Percentiles rank a stretch among this genome's conserved stretches.
Evolutionary conservation across 306 rosid genomes (phyloP).

Genomic region (Cicer arietinum): DNA sequence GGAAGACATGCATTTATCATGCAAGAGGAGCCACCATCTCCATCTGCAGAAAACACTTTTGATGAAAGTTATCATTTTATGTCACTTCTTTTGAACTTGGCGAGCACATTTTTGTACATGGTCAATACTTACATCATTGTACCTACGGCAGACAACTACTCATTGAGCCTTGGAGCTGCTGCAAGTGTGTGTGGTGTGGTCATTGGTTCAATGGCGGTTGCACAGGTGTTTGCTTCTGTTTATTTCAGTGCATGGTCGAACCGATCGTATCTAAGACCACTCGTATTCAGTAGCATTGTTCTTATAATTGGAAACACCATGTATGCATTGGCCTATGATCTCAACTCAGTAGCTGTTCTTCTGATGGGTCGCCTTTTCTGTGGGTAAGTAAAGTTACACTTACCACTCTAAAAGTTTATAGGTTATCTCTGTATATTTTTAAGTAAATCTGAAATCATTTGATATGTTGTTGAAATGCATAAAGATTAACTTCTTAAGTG

Average conservation of each 20-base stretch:
- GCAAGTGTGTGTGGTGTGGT: slow-evolving; percentile 93
- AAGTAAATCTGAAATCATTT: too few relatives aligned
- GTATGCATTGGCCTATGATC: slow-evolving; percentile 94
- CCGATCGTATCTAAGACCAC: slow-evolving; percentile 85
- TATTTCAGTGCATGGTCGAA: slow-evolving; percentile 99
- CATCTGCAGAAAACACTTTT: slow-evolving; percentile 58
- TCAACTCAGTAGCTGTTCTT: slow-evolving; percentile 79
- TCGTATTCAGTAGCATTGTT: slow-evolving; percentile 82
- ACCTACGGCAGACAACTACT: slow-evolving; percentile 95
- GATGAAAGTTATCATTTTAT: slow-evolving; percentile 81
- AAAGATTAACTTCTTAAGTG: too few relatives aligned
- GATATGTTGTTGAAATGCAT: too few relatives aligned
- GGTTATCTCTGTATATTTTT: too few relatives aligned
- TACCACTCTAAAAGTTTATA: background rate
- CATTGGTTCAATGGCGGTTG: slow-evolving; percentile 97
- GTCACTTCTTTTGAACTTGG: slow-evolving; percentile 91
- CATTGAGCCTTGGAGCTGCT: slow-evolving; percentile 94
- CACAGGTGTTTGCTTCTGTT: slow-evolving; percentile 91
- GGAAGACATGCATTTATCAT: slow-evolving; percentile 91
- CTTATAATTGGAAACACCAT: slow-evolving; percentile 79
- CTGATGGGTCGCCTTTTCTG: slow-evolving; percentile 89
- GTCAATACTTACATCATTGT: slow-evolving; percentile 94
- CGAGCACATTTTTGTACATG: slow-evolving; percentile 89
- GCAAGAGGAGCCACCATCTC: slow-evolving; percentile 76
- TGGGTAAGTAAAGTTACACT: slow-evolving; percentile 50